phyloP scores from a whole-genome alignment of 257 asterid genomes.

The Pogostemon cablin region DNA sequence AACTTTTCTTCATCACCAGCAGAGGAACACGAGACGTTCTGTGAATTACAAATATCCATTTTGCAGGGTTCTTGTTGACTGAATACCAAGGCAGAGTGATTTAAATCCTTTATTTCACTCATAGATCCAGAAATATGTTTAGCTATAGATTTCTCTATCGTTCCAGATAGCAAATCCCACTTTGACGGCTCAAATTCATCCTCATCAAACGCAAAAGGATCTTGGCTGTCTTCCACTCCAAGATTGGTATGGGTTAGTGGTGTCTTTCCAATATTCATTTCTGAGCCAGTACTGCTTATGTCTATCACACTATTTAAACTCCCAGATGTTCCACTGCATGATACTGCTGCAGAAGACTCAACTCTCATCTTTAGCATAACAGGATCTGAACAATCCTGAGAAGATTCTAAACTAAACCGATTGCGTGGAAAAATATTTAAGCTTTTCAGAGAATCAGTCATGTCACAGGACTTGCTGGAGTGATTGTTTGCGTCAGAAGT shows the following conservation, averaged over 20 bases:
- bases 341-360: constrained; percentile 55
- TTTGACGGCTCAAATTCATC: constrained; percentile 67
- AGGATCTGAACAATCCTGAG: constrained; percentile 46
- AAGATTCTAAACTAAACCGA: constrained; percentile 43
- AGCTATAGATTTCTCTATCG: constrained; percentile 35
- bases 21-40: constrained; percentile 57
- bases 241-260: constrained; percentile 31
- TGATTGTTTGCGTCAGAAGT: constrained; percentile 40
- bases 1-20: constrained; percentile 45
- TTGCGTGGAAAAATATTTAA: constrained; percentile 14
- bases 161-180: constrained; percentile 79
- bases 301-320: constrained; percentile 33
- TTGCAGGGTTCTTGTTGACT: constrained; percentile 55
- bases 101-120: constrained; percentile 35
- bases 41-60: constrained; percentile 37
- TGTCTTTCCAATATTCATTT: constrained; percentile 39
- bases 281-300: constrained; percentile 37
- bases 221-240: constrained; percentile 57
- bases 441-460: constrained; percentile 46
- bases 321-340: constrained; percentile 57
- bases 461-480: constrained; percentile 42
- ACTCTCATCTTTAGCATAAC: constrained; percentile 57
- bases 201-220: constrained; percentile 83
- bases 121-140: constrained; percentile 39
- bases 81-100: constrained; percentile 30